Conservation (phyloP, 2,329 filamentous ascomycete genomes). For the Trichoderma pleuroti region DNA sequence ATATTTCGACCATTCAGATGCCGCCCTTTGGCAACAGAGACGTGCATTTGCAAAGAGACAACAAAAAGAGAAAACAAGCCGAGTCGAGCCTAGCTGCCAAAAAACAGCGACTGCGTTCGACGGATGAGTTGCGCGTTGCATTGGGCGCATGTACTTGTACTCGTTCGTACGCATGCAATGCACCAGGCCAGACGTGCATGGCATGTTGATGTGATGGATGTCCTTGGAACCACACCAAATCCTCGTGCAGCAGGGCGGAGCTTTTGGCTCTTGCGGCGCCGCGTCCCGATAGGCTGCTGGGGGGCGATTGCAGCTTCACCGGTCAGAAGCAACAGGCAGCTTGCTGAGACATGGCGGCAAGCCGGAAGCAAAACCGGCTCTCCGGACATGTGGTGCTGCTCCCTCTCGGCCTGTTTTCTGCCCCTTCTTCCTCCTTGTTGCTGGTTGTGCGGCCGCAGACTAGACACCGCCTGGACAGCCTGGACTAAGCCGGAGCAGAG, state of each 20-base stretch:
- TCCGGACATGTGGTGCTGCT: background rate
- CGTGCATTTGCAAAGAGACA: background rate
- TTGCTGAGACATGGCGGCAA: conserved; percentile 11
- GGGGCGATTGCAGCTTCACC: conserved; percentile 13
- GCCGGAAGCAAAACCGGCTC: conserved; percentile 1
- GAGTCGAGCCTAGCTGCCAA: background rate
- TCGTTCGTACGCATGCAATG: background rate
- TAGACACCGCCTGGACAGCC: background rate
- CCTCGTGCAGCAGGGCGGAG: background rate
- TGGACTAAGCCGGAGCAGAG: background rate
- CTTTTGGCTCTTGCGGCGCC: background rate
- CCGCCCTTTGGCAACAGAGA: background rate
- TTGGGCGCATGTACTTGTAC: background rate
- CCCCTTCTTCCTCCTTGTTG: background rate
- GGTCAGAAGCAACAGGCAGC: background rate
- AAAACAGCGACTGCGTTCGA: background rate
- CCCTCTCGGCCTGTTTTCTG: background rate
- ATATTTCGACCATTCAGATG: background rate
- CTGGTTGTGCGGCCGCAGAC: background rate
- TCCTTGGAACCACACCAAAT: background rate
- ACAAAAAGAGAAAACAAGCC: conserved; percentile 5
- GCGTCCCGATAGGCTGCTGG: conserved; percentile 6
- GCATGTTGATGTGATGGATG: background rate
- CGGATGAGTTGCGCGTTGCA: background rate
- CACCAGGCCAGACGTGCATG: background rate